These are phyloP conservation scores for Tetrahymena borealis DNA, from an alignment of 73 alveolate genomes.

Conservation along the genomic window DNA sequence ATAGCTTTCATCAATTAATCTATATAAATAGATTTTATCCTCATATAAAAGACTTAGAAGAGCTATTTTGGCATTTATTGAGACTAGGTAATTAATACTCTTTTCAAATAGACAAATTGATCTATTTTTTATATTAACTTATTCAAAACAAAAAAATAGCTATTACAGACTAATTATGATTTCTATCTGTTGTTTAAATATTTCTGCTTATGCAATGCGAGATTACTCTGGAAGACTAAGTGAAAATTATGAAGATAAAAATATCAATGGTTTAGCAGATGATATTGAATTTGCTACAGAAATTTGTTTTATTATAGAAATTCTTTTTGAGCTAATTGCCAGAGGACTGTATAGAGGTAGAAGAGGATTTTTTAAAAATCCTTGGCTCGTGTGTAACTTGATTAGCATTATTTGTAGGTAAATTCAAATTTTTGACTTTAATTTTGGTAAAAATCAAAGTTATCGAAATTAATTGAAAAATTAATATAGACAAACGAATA, in stretches of 20 bases:
- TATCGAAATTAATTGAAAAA: too few species aligned
- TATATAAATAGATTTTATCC: neutral
- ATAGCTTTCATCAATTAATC: neutral
- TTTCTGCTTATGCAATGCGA: neutral
- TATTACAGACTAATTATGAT: neutral
- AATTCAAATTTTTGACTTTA: neutral
- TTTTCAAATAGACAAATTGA: neutral
- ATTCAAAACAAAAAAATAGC: too few species aligned
- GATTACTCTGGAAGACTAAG: neutral
- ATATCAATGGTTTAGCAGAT: neutral
- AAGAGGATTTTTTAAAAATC: neutral
- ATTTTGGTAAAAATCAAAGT: too few species aligned
- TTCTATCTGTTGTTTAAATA: neutral
- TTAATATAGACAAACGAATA: neutral
- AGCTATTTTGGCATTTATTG: neutral
- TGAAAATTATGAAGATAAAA: neutral
- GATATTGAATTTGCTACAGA: neutral
- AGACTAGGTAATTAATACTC: neutral
- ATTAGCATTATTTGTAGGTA: neutral
- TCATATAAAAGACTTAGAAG: neutral
- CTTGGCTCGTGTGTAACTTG: neutral
- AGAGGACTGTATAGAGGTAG: neutral
- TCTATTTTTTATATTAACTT: neutral
- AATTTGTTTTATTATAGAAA: neutral
- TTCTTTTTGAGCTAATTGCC: neutral